phyloP scores from a whole-genome alignment of 768 basidiomycete species.

The Dictyophora rubrovolvata region DNA sequence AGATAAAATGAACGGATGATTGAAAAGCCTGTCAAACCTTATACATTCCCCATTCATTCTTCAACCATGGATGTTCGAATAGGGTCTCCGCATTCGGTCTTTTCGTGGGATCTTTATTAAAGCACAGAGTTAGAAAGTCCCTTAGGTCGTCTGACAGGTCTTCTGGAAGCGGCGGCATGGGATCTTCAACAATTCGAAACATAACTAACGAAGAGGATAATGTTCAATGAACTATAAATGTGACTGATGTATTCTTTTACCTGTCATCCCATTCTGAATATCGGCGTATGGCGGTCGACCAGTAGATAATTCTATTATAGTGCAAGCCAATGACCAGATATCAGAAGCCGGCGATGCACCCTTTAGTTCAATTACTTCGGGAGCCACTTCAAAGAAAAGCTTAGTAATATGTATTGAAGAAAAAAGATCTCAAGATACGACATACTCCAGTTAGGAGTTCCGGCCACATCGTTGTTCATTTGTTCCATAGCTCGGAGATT shows the following conservation, averaged over 20 bases:
- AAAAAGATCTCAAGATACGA: conserved; percentile 3
- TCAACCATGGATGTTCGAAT: conserved; percentile 88
- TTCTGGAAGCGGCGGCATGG: conserved; percentile 77
- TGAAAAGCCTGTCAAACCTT: conserved; percentile 41
- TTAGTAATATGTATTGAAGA: background rate
- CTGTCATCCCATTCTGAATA: conserved; percentile 82
- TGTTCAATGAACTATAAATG: background rate
- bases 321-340: conserved; percentile 94
- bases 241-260: conserved; percentile 29
- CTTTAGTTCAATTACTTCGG: conserved; percentile 92
- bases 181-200: conserved; percentile 95
- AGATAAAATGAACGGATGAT: background rate
- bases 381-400: conserved; percentile 52
- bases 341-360: conserved; percentile 90
- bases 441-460: conserved; percentile 92
- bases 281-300: conserved; percentile 90
- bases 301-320: conserved; percentile 87
- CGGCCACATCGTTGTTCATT: conserved; percentile 70
- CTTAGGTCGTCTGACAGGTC: conserved; percentile 63
- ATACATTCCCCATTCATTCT: conserved; percentile 65
- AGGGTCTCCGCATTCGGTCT: conserved; percentile 81
- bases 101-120: conserved; percentile 73
- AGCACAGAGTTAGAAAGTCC: conserved; percentile 81
- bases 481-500: conserved; percentile 89
- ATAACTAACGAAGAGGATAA: conserved; percentile 49